A percentile compares a stretch with the other conserved stretches of the same genome.
These are phyloP conservation scores for Tremellales sp. DNA, from an alignment of 1,284 basidiomycete species.

Conservation along the genomic window DNA sequence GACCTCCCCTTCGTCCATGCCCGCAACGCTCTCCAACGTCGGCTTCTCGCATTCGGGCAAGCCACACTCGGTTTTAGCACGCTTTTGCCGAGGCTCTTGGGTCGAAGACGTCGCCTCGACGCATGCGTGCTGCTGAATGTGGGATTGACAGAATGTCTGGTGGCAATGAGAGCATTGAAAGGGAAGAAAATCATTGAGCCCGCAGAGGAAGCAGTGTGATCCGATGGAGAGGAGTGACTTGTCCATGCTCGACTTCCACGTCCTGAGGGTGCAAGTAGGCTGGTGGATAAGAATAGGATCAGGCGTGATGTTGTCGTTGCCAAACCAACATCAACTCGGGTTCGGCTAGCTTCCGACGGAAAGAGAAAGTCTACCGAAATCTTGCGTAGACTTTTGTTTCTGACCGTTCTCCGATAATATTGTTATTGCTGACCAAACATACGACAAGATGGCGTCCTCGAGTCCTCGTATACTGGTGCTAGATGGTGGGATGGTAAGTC, in stretches of 20 bases:
- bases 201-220: slow-evolving; percentile 27
- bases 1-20: slow-evolving; percentile 12
- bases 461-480: slow-evolving; percentile 48
- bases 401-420: neutral
- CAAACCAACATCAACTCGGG: too few species aligned
- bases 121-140: slow-evolving; percentile 34
- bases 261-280: too few species aligned
- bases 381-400: neutral
- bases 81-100: slow-evolving; percentile 5
- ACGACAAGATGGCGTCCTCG: neutral
- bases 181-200: slow-evolving; percentile 42
- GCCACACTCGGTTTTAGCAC: slow-evolving; percentile 22
- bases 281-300: too few species aligned
- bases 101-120: neutral
- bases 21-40: slow-evolving; percentile 37
- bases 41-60: slow-evolving; percentile 23
- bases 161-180: slow-evolving; percentile 30
- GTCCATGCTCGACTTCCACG: neutral
- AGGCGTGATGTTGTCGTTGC: too few species aligned
- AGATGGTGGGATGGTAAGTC: slow-evolving; percentile 59
- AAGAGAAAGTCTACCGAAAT: neutral
- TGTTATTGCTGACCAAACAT: neutral
- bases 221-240: slow-evolving; percentile 38
- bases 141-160: slow-evolving; percentile 28
- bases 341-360: neutral